phyloP scores from a whole-genome alignment of 768 basidiomycete genomes.

The Tulasnella sp. region DNA sequence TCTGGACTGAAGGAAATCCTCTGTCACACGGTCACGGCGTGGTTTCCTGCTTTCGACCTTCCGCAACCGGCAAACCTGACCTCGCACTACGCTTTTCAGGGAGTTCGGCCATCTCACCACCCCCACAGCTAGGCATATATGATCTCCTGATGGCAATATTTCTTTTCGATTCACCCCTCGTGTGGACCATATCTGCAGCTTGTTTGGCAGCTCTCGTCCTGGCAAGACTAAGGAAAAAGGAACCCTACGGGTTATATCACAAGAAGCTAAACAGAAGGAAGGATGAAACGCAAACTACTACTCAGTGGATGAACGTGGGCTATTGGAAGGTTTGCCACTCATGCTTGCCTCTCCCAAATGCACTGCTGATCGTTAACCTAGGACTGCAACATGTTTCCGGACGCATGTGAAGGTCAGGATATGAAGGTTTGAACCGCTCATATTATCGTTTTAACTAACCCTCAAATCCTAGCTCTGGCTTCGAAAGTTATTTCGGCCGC shows the following conservation, averaged over 20 bases:
- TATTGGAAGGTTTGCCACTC: slow-evolving; percentile 60
- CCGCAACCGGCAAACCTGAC: not conserved
- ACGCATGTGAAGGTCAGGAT: slow-evolving; percentile 60
- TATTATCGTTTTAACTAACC: not conserved
- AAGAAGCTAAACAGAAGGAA: not conserved
- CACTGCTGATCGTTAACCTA: slow-evolving; percentile 39
- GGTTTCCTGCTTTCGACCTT: not conserved
- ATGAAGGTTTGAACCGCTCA: not conserved
- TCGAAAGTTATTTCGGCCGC: slow-evolving; percentile 54
- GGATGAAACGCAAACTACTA: slow-evolving; percentile 46
- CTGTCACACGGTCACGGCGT: not conserved
- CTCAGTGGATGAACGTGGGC: slow-evolving; percentile 76
- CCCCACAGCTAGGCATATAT: not conserved
- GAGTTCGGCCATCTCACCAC: not conserved
- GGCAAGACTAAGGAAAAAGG: not conserved
- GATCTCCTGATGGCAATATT: not conserved
- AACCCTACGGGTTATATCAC: not conserved
- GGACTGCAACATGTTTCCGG: slow-evolving; percentile 57
- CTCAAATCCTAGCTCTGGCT: slow-evolving; percentile 54
- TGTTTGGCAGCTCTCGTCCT: not conserved
- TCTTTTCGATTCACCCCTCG: not conserved
- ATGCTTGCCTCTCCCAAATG: slow-evolving; percentile 1
- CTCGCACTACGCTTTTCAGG: not conserved
- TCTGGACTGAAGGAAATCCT: not conserved
- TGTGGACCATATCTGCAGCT: not conserved